These are phyloP conservation scores for Xylariaceae sp. DNA, from an alignment of 2,329 filamentous ascomycete species.

Conservation along the genomic window DNA sequence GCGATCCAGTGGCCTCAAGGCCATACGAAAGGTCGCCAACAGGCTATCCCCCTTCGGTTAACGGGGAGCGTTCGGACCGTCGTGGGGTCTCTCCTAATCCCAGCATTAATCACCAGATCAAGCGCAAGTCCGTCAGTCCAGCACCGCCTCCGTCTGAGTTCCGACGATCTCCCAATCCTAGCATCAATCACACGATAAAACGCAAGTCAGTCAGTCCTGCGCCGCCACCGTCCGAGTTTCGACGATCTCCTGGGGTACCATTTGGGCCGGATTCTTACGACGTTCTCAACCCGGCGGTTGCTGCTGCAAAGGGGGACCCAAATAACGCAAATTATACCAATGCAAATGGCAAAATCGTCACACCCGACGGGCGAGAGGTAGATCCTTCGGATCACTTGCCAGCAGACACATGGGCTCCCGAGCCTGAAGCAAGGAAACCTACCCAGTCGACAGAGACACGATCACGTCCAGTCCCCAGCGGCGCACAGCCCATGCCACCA, in stretches of 20 bases:
- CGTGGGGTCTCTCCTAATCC: conserved; percentile 40
- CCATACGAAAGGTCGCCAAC: conserved; percentile 35
- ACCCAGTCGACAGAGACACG: conserved; percentile 26
- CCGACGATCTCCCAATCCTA: conserved; percentile 44
- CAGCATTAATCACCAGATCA: conserved; percentile 49
- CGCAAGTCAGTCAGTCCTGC: conserved; percentile 68
- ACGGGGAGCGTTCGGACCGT: conserved; percentile 18
- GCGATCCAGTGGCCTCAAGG: conserved; percentile 20
- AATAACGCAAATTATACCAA: conserved; percentile 43
- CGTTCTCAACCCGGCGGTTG: conserved; percentile 57
- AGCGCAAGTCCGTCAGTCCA: conserved; percentile 70
- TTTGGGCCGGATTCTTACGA: conserved; percentile 75
- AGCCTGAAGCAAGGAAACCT: conserved; percentile 60
- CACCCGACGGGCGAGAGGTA: conserved; percentile 68
- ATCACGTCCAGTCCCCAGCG: conserved; percentile 44
- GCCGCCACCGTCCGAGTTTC: conserved; percentile 45
- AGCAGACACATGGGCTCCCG: conserved; percentile 70
- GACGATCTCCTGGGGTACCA: conserved; percentile 56
- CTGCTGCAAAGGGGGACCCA: conserved; percentile 33
- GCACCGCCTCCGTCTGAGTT: conserved; percentile 48
- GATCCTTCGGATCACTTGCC: conserved; percentile 78
- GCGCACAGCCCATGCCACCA: conserved; percentile 48
- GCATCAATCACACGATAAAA: too few species aligned
- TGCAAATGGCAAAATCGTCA: conserved; percentile 64
- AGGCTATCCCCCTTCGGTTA: conserved; percentile 25